Percentiles rank a stretch among this genome's conserved stretches.
Conservation (phyloP, 139 green algal genomes). For the Diplosphaera chodatii region DNA sequence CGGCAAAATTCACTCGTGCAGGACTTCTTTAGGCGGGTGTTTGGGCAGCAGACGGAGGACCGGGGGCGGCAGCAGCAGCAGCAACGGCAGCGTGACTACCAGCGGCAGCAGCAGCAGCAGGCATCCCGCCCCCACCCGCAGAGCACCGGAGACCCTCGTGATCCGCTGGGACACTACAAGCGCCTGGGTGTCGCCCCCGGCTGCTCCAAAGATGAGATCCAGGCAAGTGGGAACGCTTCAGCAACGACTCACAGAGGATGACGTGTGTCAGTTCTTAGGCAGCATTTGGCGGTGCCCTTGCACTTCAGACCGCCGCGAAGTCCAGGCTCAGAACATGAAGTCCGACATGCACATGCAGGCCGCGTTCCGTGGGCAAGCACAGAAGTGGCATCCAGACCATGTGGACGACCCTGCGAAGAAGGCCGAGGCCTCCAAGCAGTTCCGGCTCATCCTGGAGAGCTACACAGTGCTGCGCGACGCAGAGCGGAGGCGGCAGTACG, state of each 20-base stretch:
- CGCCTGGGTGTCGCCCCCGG: conserved; percentile 2
- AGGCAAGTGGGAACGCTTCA: not conserved
- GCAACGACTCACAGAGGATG: too few species aligned
- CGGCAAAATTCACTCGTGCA: not conserved
- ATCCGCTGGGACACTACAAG: conserved; percentile 1
- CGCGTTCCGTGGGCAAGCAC: conserved; percentile 2
- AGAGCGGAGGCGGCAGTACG: conserved; percentile 9
- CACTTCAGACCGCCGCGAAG: too few species aligned
- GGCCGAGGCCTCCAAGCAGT: not conserved
- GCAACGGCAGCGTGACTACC: not conserved
- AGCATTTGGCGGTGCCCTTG: too few species aligned
- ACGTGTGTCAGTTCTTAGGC: too few species aligned
- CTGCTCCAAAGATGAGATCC: conserved; percentile 5
- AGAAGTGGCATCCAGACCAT: conserved; percentile 6
- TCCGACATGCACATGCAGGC: not conserved
- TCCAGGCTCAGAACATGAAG: too few species aligned
- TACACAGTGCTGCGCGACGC: conserved; percentile 9
- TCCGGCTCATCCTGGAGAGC: not conserved
- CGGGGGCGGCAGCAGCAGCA: not conserved
- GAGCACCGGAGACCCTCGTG: not conserved
- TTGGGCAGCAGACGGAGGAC: not conserved
- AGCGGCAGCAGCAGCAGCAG: not conserved
- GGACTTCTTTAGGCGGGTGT: not conserved
- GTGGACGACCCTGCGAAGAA: conserved; percentile 1
- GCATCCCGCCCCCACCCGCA: not conserved